Base-by-base conservation (phyloP, 805 yeast species). In the Myxozyma nipponensis region DNA sequence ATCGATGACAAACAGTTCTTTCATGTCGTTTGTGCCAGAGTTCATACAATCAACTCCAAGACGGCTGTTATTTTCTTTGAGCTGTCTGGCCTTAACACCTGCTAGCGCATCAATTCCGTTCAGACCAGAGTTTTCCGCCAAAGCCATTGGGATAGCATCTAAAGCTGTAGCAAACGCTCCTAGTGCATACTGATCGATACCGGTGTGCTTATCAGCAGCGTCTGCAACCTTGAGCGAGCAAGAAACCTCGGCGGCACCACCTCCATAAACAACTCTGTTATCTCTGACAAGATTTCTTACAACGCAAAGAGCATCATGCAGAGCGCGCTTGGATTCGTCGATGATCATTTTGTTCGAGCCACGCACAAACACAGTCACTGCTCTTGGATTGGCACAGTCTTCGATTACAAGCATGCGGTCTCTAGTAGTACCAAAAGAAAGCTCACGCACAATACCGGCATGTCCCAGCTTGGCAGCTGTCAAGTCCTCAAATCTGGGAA, bases 331-430 rank as follows among this genome's bases (percentile, higher is more conserved):
- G 46, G 96, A 95, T 73, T 93, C 99, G 64, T 91, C 98, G 26
- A 87, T 91, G 63, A 95, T 88, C 98, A 93, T 95, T 70, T 86
- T 90, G 71, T 90, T 93, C 6, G 96, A 86, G 35, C 99, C 99
- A 69, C 98, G 81, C 41, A 93, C 76, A 67, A 93, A 84, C 63
- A 95, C 85, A 1, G 98, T 89, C 4, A 89, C 97, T 2, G 96
- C 93, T 63, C 84, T 81, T 25, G 90, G 76, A 65, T 87, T 85
- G 35, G 88, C 81, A 64, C 93, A 83, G 57, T 90, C 87, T 72
- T 91, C 98, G 57, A 93, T 82, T 23, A 90, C 93, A 58, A 93
- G 75, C 98, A 93, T 93, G 63, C 93, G 84, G 63, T 95, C 98
- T 65, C 87, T 81, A 2, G 97, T 91, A 21, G 98, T 93, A 64